Evolutionary conservation across 208 protist genomes (phyloP), one percentile per base, ranked within the genome.

Genomic region (Acanthamoeba lugdunensis): DNA sequence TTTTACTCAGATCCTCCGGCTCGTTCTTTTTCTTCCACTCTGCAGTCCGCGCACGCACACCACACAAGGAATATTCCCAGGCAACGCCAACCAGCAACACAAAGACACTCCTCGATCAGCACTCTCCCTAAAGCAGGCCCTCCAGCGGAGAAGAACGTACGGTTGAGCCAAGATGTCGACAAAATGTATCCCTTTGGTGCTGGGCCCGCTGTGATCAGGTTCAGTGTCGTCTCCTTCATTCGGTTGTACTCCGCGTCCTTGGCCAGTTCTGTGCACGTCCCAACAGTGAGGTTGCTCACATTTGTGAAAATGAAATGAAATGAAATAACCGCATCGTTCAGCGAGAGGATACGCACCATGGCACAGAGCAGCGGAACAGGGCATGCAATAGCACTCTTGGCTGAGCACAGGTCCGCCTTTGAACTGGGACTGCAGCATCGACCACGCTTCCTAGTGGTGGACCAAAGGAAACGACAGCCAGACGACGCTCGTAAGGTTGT

Each of bases 11-110:
- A 63, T 93, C 90, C 18, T 93, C 90, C 6, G 90, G 90, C 18
- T 30, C 52, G 50, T 84, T 93, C 73, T 93, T 93, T 63, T 69
- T 77, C 69, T 63, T 77, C 90, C 90, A 93, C 67, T 93, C 90
- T 93, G 67, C 21, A n/a, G 21, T 21, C 13, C 14, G 45, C 11
- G 28, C 25, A 37, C 25, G 21, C 28, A 75, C 25, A 48, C 41
- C 41, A 48, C 41, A 48, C 2, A 48, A 48, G 41, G 41, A 48
- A 48, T 14, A 56, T 54, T 54, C 50, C 2, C 52, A 56, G 16
- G 52, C 52, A 9, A 0, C 50, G 50, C 14, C 0, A 56, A 1
- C 52, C 0, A 5, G 9, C 52, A 56, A 56, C 52, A 13, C 75
- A 82, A 48, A 54, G 37, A 58, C 8, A 30, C 9, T 0, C n/a